Evolutionary conservation across 306 rosid species (phyloP).

Genomic region (Neltuma alba): DNA sequence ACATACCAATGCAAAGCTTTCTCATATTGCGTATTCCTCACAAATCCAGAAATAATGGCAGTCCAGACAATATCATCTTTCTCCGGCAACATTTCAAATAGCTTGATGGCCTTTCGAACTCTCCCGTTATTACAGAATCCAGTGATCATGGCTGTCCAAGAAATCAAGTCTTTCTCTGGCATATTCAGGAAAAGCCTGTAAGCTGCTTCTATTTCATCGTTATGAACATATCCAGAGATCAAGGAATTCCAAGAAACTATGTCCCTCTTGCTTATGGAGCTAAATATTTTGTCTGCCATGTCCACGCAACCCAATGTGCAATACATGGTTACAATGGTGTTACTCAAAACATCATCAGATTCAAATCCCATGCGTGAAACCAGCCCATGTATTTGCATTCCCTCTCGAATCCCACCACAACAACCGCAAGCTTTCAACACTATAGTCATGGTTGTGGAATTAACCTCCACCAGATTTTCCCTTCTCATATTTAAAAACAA

Average conservation of each 20-base stretch:
- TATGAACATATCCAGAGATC: conserved; percentile 68
- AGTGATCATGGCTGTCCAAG: conserved; percentile 75
- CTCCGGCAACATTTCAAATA: conserved; percentile 64
- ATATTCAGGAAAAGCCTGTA: conserved; percentile 54
- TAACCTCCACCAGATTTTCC: conserved; percentile 65
- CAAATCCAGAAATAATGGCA: conserved; percentile 78
- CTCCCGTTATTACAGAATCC: conserved; percentile 64
- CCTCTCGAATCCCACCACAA: conserved; percentile 57
- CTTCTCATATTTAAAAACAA: conserved; percentile 70
- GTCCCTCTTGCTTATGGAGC: conserved; percentile 48
- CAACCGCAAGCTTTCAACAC: conserved; percentile 65
- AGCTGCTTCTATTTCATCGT: conserved; percentile 60
- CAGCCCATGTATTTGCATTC: conserved; percentile 73
- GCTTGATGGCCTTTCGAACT: conserved; percentile 52
- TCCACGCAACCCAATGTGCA: conserved; percentile 49
- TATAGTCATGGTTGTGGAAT: conserved; percentile 67
- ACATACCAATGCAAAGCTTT: conserved; percentile 71
- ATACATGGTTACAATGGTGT: conserved; percentile 73
- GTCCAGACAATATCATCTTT: conserved; percentile 87
- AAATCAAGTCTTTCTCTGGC: conserved; percentile 68
- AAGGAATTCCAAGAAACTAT: conserved; percentile 80
- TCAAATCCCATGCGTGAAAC: conserved; percentile 62
- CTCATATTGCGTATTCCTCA: conserved; percentile 60
- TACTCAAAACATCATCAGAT: conserved; percentile 60
- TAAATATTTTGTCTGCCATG: conserved; percentile 56